Conservation (phyloP, 1,139 yeast genomes). For the Debaryomycetaceae sp. region DNA sequence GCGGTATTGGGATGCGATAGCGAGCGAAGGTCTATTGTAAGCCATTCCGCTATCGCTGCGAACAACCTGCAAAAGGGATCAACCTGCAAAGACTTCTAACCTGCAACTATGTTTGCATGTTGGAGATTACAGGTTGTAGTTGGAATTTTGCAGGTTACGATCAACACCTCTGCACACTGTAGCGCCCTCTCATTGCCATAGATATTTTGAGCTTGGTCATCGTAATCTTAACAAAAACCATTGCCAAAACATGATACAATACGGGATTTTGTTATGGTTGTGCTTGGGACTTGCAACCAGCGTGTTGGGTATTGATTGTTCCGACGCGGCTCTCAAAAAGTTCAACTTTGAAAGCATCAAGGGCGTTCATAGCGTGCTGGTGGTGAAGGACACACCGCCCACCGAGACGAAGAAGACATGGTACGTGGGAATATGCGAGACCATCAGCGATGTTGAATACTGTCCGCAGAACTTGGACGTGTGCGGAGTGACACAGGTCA, state of each 20-base stretch:
- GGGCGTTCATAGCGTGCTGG: slow-evolving; percentile 43
- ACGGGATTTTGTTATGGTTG: neutral
- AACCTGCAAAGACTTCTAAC: neutral
- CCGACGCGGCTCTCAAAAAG: slow-evolving; percentile 34
- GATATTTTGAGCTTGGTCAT: neutral
- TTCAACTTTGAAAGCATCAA: slow-evolving; percentile 44
- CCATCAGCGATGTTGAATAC: slow-evolving; percentile 34
- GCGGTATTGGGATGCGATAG: too few relatives aligned
- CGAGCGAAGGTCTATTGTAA: too few relatives aligned
- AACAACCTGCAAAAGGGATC: neutral
- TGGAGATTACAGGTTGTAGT: neutral
- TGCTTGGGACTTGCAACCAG: slow-evolving; percentile 4
- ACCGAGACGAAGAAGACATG: slow-evolving; percentile 59
- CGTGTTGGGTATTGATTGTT: slow-evolving; percentile 42
- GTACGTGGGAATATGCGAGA: slow-evolving; percentile 69
- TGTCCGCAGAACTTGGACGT: slow-evolving; percentile 71
- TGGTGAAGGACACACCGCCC: slow-evolving; percentile 69
- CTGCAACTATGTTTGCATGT: neutral
- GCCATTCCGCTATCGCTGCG: neutral
- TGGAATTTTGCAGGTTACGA: neutral
- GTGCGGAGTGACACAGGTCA: slow-evolving; percentile 60
- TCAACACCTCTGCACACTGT: neutral
- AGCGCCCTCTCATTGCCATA: neutral
- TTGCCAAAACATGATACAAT: neutral
- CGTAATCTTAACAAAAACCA: neutral